phyloP scores from a whole-genome alignment of 179 eudicot species.

The Camellia oleifera region DNA sequence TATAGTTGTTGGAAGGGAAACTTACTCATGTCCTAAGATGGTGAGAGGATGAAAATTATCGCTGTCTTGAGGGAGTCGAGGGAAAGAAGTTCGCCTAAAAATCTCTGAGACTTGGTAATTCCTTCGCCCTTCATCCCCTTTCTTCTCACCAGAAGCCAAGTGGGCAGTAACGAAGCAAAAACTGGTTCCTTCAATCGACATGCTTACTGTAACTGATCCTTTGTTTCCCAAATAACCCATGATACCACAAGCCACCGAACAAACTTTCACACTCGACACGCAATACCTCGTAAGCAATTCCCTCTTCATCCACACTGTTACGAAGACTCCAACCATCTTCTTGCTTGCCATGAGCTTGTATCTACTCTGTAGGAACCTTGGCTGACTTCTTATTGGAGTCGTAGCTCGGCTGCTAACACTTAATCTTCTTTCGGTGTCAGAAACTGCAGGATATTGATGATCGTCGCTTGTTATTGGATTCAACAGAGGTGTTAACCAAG shows the following conservation, averaged over 20 bases:
- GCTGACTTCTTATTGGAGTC: slow-evolving; percentile 34
- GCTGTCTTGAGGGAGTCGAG: slow-evolving; percentile 32
- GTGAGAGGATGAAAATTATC: slow-evolving; percentile 35
- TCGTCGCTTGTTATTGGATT: slow-evolving; percentile 42
- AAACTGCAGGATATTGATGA: slow-evolving; percentile 37
- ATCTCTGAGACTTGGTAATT: slow-evolving; percentile 56
- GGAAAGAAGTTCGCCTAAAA: slow-evolving; percentile 49
- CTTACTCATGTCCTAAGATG: slow-evolving; percentile 67
- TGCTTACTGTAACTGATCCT: slow-evolving; percentile 59
- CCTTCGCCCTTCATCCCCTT: slow-evolving; percentile 55
- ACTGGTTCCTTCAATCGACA: slow-evolving; percentile 55
- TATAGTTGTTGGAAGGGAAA: slow-evolving; percentile 13
- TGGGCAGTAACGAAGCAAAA: slow-evolving; percentile 59
- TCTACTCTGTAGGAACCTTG: slow-evolving; percentile 27
- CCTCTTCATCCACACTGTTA: slow-evolving; percentile 59
- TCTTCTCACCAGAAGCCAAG: slow-evolving; percentile 69
- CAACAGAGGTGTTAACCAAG: slow-evolving; percentile 62
- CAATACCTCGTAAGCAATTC: slow-evolving; percentile 34
- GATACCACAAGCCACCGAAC: slow-evolving; percentile 58
- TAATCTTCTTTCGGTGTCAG: slow-evolving; percentile 23
- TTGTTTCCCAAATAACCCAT: slow-evolving; percentile 70
- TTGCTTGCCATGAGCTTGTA: slow-evolving; percentile 74
- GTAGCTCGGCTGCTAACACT: slow-evolving; percentile 21
- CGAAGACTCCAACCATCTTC: slow-evolving; percentile 75
- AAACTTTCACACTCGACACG: slow-evolving; percentile 44